Base-by-base conservation (phyloP, 345 rosid species). In the Moringa oleifera region DNA sequence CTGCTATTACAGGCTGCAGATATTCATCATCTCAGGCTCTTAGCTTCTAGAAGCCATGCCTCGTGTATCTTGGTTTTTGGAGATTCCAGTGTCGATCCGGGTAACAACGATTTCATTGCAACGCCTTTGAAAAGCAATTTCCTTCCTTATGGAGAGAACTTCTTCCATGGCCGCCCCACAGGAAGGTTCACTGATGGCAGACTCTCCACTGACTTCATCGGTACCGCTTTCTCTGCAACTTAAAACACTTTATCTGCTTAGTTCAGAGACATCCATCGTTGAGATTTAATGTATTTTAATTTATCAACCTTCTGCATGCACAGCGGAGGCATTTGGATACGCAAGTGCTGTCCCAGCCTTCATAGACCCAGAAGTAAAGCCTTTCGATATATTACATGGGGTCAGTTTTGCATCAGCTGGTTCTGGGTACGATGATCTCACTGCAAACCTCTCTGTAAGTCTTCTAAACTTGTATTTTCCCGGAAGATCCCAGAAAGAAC, bases 341-440 rank as follows among this genome's bases (percentile, higher is more conserved):
- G 72, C 82, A 21, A 81, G 68, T 60, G 69, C 68, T 10, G 61
- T 89, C 59, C 86, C 95, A 20, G 90, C 89, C 20, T 91, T 78
- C 73, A 95, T 89, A 28, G 85, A 85, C 70, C 81, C 85, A 54
- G 65, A 66, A 19, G 49, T 84, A 65, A 86, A 72, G 36, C 68
- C 64, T 51, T n/a, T 28, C 16, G 84, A 89, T 57, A 60, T 92
- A 52, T 53, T 75, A 57, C 83, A 76, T 53, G 96, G 96, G 18
- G 95, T 85, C 60, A 92, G 98, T 68, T 89, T 92, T 68, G 96
- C 95, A 51, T 92, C 98, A 13, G 93, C 98, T 20, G 98, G 79
- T 75, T 87, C 98, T 20, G 98, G 98, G 24, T 92, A 89, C 25
- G 95, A 91, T 41, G 92, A 85, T 51, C 77, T 86, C 54, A 91